phyloP scores from a whole-genome alignment of 2,329 filamentous ascomycete species.

The Trematosphaeria pertusa region DNA sequence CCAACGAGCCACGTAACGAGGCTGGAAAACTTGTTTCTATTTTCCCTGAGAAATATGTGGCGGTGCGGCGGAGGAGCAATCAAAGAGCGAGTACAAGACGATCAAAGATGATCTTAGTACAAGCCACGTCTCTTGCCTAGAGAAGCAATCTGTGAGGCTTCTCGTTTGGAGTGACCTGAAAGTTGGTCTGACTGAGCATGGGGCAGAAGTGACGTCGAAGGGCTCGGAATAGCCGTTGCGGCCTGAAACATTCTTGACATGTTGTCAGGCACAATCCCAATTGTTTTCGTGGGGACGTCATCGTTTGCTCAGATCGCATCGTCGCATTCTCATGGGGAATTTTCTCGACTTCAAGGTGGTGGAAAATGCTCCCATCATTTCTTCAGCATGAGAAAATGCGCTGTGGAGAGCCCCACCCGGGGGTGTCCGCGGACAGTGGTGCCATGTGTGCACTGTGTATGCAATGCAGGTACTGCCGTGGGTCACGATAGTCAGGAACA shows the following conservation, averaged over 20 bases:
- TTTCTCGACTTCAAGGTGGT: background rate
- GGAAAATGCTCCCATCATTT: background rate
- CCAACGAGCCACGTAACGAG: constrained; percentile 26
- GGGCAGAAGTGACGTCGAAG: constrained; percentile 20
- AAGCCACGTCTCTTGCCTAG: constrained; percentile 10
- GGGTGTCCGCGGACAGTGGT: no score
- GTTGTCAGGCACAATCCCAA: background rate
- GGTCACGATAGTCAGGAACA: constrained; percentile 29
- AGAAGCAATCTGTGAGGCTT: constrained; percentile 19
- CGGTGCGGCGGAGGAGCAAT: constrained; percentile 14
- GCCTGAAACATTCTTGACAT: constrained; percentile 1
- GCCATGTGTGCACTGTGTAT: no score
- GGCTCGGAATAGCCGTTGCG: background rate
- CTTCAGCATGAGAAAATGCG: constrained; percentile 6
- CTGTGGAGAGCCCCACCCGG: no score
- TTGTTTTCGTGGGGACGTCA: background rate
- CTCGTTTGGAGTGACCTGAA: constrained; percentile 3
- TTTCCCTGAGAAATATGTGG: constrained; percentile 8
- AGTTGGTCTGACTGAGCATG: constrained; percentile 5
- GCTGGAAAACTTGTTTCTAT: constrained; percentile 23
- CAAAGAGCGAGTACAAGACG: constrained; percentile 9
- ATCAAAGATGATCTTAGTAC: constrained; percentile 1
- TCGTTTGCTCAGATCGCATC: background rate
- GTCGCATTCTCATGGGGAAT: background rate
- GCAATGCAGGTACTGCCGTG: constrained; percentile 35